Evolutionary conservation across 1,284 basidiomycete genomes (phyloP), one percentile per base, ranked within the genome.

Genomic region (Moesziomyces aphidis): DNA sequence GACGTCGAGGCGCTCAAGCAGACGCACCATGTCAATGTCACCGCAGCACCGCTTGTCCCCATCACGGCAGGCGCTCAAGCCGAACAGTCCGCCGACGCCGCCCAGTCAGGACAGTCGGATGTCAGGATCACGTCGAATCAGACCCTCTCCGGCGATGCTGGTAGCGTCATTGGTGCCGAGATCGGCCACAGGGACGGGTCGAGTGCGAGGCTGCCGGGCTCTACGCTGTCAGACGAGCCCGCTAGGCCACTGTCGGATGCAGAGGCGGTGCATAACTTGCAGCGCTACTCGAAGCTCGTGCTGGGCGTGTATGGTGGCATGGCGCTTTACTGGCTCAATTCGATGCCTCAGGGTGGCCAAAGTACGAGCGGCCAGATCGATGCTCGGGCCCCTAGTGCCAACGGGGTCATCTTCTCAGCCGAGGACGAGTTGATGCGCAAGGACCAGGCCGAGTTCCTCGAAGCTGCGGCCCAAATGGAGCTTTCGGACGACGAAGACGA

Each of bases 261-360:
- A 3, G 71, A 79, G 48, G 79, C 79, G 3, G 52, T 81, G 10
- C 69, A 66, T 21, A 72, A 76, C 19, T 50, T 81, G 39, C 73
- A 72, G 31, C 64, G 76, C 21, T 80, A 82, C 57, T 78, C 79
- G 1, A 74, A 74, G 50, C 67, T 82, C 43, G 78, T 82, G 13
- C 61, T 82, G 5, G 80, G 77, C 42, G 76, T 79, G 6, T 82
- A 82, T 44, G 80, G 80, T 5, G 80, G 80, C 7, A 54, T 78
- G 31, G 78, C 77, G 1, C 58, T 80, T 15, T 73, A 74, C 36
- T 80, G 77, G 77, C 55, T 80, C n/a, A 74, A 78, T 45, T 63
- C 57, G 3, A 63, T 80, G 52, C 78, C 78, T 8, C 13, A 46
- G 11, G 54, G 42, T 2, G 45, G 47, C 15, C 50, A 60, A n/a